Base-by-base conservation (phyloP, 371 early-diverging fungal genomes). In the Entomophthora muscae region DNA sequence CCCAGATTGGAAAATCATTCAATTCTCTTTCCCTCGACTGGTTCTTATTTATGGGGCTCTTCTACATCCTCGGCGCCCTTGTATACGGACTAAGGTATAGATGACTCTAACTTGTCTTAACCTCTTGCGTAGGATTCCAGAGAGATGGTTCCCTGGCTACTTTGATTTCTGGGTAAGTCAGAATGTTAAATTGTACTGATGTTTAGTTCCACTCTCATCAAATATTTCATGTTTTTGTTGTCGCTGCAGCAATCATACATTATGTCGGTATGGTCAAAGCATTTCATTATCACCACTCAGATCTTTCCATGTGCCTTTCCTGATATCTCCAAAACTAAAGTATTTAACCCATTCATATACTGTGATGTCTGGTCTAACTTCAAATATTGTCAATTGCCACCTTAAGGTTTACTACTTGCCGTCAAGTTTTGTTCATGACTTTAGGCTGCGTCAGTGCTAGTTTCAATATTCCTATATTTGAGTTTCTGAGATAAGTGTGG, bases 181-280 rank as follows among this genome's bases (percentile, higher is more conserved):
- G 33, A 56, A 22, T 30, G 13, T 26, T 23, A 28, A 31, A 58
- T 32, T 51, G 31, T 26, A 54, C 26, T 42, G 32, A 57, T 57
- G 5, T 24, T 64, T 12, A 29, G 13, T 64, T 68, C 22, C 29
- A 64, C 53, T 90, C 91, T 28, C 95, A 95, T 71, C 93, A 93
- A 73, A 91, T 95, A 57, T 93, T 90, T 65, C 95, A 95, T 65
- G 32, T 85, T 1, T 82, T 84, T 64, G 94, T 93, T 0, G 75
- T 92, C 10, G 64, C 80, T 22, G 95, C 90, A 2, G 81, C 89
- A 7, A 56, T 77, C 0, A 66, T 80, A 52, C 94, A 93, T 67
- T 93, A 86, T 64, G 57, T 83, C 33, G 94, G 90, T 56, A 83
- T 91, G 10, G 74, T 81, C 54, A 68, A 73, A 27, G 88, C 90